Percentiles rank a stretch among this genome's conserved stretches.
Conservation (phyloP, 345 rosid genomes). For the Brassica incana region DNA sequence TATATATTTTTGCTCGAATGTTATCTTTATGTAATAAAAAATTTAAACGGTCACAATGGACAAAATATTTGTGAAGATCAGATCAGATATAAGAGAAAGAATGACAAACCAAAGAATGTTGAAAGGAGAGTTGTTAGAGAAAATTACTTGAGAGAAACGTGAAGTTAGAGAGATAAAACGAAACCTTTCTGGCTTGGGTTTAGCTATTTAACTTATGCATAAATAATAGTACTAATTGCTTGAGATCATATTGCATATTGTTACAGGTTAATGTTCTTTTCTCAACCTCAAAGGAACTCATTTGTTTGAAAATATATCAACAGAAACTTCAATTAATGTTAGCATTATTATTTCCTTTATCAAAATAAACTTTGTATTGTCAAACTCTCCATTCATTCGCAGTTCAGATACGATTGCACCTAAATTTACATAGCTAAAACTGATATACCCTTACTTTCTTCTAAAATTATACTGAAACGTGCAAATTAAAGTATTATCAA, state of each 20-base stretch:
- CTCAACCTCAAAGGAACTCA: neutral
- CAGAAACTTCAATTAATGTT: too few relatives aligned
- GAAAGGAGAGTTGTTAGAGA: neutral
- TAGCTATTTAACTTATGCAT: neutral
- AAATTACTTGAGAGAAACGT: conserved; percentile 6
- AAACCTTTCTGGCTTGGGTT: neutral
- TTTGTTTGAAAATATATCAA: too few relatives aligned
- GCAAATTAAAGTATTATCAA: neutral
- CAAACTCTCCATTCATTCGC: neutral
- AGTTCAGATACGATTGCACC: neutral
- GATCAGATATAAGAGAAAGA: neutral
- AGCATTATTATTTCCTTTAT: too few relatives aligned
- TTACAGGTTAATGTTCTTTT: conserved; percentile 59
- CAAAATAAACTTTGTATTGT: neutral
- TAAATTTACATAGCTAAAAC: neutral
- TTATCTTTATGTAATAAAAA: neutral
- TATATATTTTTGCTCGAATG: neutral
- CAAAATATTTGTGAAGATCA: neutral
- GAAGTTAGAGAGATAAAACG: conserved; percentile 6
- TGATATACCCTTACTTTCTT: neutral
- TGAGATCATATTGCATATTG: conserved; percentile 64
- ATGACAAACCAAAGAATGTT: neutral
- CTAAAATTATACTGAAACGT: conserved; percentile 1
- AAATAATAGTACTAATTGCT: conserved; percentile 40
- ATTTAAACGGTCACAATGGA: neutral